Base-by-base conservation (phyloP, 2,329 filamentous ascomycete species). In the Neonectria punicea region DNA sequence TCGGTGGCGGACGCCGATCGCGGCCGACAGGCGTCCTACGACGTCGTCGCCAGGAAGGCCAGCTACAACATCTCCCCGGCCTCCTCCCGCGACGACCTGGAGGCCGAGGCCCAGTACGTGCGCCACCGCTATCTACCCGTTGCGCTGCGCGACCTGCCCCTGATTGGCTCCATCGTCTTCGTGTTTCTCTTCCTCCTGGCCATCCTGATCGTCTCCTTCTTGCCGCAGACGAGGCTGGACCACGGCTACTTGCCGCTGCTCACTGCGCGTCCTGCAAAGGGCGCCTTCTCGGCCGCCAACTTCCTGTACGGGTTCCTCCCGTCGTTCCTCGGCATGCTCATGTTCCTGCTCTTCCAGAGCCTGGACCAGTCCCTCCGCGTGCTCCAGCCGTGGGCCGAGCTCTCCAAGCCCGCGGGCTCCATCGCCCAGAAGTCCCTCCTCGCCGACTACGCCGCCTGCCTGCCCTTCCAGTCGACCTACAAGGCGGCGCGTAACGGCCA, bases 271-370 rank as follows among this genome's bases (percentile, higher is more conserved):
- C 88, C 93, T 1, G 82, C 86, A 4, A 73, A 80, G 0, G 83
- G 82, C 28, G 92, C 91, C 18, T 98, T 97, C 79, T 97, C 93
- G 1, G 84, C 92, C 0, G 93, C 93, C 54, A 93, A 97, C 79
- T 98, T 98, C 80, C 81, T 97, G 55, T 98, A 94, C 82, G 89
- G 87, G 66, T 93, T 94, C 78, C 61, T 94, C 22, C 92, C 92
- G 0, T 87, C 90, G 3, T 71, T 92, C 0, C 75, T 94, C 30
- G 92, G 90, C 5, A 87, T 90, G 73, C 70, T 92, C 16, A 80
- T 93, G 53, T 92, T 90, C 76, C 84, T 93, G 50, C 77, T 86
- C 55, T 90, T 93, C 76, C 87, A 92, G 66, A 85, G 87, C 34
- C 79, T 93, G 61, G 92, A 94, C 73, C 84, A 88, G 74, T 83